These are phyloP conservation scores for Cordyceps pruinosa DNA, from an alignment of 2,329 filamentous ascomycete species.

Conservation along the genomic window DNA sequence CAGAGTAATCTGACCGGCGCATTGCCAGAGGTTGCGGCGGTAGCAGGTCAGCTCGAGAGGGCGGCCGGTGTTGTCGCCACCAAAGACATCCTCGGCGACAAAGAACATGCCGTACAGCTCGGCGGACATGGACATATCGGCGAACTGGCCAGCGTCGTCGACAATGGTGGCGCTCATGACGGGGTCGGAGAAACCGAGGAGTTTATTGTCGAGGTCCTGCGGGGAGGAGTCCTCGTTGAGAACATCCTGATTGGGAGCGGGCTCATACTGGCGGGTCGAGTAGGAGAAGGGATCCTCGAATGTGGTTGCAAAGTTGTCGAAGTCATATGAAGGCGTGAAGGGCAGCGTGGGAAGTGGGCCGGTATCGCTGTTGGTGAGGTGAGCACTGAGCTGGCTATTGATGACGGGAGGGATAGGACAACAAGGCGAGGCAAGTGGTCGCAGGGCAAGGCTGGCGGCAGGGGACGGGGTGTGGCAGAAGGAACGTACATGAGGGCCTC, in stretches of 20 bases:
- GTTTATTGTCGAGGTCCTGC: constrained; percentile 58
- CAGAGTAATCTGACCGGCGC: constrained; percentile 77
- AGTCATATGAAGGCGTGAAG: constrained; percentile 54
- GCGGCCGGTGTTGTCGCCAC: constrained; percentile 47
- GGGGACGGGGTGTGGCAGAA: constrained; percentile 10
- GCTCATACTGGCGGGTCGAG: constrained; percentile 42
- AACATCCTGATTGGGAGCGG: constrained; percentile 35
- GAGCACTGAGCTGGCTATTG: not conserved
- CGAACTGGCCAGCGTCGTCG: constrained; percentile 57
- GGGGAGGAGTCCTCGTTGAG: constrained; percentile 42
- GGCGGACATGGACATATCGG: constrained; percentile 60
- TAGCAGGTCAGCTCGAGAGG: constrained; percentile 89
- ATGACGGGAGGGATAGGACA: not conserved
- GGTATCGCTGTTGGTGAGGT: constrained; percentile 23
- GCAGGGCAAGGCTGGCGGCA: not conserved
- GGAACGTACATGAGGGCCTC: constrained; percentile 42
- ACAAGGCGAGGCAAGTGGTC: not conserved
- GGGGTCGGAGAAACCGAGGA: constrained; percentile 66
- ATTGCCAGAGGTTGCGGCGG: constrained; percentile 89
- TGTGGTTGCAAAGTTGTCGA: constrained; percentile 52
- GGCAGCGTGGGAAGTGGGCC: constrained; percentile 33
- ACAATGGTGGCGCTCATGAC: constrained; percentile 54
- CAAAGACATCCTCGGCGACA: constrained; percentile 73
- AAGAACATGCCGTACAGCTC: constrained; percentile 88
- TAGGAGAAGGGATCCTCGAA: constrained; percentile 62